phyloP scores from a whole-genome alignment of 331 rosid species.

The Phaseolus coccineus region DNA sequence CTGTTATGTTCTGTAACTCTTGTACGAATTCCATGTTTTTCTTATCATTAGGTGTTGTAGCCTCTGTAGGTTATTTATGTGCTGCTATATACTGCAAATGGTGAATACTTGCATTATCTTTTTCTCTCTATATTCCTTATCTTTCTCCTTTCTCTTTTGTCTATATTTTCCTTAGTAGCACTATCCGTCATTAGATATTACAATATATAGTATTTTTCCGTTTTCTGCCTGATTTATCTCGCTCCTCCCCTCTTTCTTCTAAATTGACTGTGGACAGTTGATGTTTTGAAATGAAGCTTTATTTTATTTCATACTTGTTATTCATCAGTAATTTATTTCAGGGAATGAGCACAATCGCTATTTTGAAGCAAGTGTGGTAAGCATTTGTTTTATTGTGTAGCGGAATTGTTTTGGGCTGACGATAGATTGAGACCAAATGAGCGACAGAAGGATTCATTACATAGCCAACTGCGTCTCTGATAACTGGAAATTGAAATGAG shows the following conservation, averaged over 20 bases:
- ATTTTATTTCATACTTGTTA: conserved; percentile 17
- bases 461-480: conserved; percentile 27
- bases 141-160: too few species aligned
- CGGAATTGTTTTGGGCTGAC: conserved; percentile 19
- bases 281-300: conserved; percentile 14
- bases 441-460: conserved; percentile 21
- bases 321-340: conserved; percentile 11
- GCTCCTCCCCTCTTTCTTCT: neutral
- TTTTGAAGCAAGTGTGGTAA: conserved; percentile 31
- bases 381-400: conserved; percentile 37
- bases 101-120: too few species aligned
- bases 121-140: too few species aligned
- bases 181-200: neutral
- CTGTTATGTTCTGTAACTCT: too few species aligned
- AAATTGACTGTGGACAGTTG: neutral
- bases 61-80: too few species aligned
- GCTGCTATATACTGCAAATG: too few species aligned
- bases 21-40: too few species aligned
- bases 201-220: neutral
- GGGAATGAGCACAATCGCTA: conserved; percentile 10
- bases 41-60: too few species aligned
- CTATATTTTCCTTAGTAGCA: neutral
- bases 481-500: conserved; percentile 18
- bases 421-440: conserved; percentile 22
- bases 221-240: neutral